Evolutionary conservation across 2,329 filamentous ascomycete species (phyloP).

Genomic region (Sclerotinia borealis): DNA sequence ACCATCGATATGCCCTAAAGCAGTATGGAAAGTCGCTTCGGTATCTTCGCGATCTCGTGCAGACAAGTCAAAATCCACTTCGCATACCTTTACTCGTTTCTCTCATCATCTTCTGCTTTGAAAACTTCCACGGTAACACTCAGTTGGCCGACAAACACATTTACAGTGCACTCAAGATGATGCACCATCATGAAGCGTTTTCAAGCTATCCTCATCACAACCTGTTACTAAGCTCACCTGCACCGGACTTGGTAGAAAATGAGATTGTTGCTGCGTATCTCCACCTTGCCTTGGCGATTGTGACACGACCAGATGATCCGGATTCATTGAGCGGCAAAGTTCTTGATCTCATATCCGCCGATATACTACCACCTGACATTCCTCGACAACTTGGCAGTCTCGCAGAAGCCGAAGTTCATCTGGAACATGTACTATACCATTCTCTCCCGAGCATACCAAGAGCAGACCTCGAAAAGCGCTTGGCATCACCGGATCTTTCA

Average conservation of each 20-base stretch:
- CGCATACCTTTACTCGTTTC: slow-evolving; percentile 22
- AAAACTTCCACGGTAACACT: slow-evolving; percentile 20
- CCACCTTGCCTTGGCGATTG: slow-evolving; percentile 17
- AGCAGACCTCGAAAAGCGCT: slow-evolving; percentile 6
- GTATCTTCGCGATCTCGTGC: slow-evolving; percentile 12
- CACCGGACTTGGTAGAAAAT: slow-evolving; percentile 17
- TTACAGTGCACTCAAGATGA: slow-evolving; percentile 17
- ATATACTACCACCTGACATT: neutral
- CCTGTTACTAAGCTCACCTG: neutral
- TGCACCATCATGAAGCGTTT: slow-evolving; percentile 13
- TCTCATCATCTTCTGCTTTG: slow-evolving; percentile 24
- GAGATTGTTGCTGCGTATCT: slow-evolving; percentile 21
- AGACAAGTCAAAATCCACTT: slow-evolving; percentile 14
- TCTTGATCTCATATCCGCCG: slow-evolving; percentile 15
- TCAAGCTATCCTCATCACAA: slow-evolving; percentile 4
- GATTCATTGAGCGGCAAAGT: slow-evolving; percentile 8
- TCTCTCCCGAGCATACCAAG: slow-evolving; percentile 8
- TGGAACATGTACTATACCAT: slow-evolving; percentile 10
- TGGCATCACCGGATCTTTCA: slow-evolving; percentile 10
- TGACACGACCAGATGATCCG: slow-evolving; percentile 9
- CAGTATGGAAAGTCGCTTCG: slow-evolving; percentile 21
- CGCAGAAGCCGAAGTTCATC: slow-evolving; percentile 6
- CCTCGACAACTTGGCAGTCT: slow-evolving; percentile 1
- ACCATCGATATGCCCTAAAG: slow-evolving; percentile 19
- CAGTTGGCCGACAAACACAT: slow-evolving; percentile 17